A percentile compares a stretch with the other conserved stretches of the same genome.
phyloP scores from a whole-genome alignment of 2,329 filamentous ascomycete species.

The Botrytis cinerea region DNA sequence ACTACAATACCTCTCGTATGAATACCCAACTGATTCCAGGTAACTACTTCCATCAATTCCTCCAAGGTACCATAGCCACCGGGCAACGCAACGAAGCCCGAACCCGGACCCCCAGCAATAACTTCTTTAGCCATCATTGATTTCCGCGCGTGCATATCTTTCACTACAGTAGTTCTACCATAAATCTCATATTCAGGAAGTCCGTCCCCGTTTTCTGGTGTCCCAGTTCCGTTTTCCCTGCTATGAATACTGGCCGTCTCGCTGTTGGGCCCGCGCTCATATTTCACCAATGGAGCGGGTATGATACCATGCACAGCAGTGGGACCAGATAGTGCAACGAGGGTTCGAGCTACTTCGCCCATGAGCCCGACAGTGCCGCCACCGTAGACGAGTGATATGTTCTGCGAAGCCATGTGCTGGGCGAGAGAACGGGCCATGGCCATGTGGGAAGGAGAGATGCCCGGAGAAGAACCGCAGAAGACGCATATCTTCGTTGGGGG shows the following conservation, averaged over 20 bases:
- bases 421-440: constrained; percentile 70
- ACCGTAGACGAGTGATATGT: constrained; percentile 87
- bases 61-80: constrained; percentile 96
- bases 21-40: constrained; percentile 97
- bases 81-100: constrained; percentile 83
- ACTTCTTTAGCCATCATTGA: constrained; percentile 90
- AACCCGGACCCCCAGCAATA: constrained; percentile 75
- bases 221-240: constrained; percentile 31
- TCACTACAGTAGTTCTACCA: constrained; percentile 83
- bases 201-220: constrained; percentile 39
- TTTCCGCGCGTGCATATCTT: constrained; percentile 96
- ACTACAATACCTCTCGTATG: constrained; percentile 78
- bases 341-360: constrained; percentile 86
- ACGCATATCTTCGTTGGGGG: constrained; percentile 27
- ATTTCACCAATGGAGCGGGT: constrained; percentile 77
- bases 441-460: constrained; percentile 72
- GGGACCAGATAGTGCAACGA: constrained; percentile 81
- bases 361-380: constrained; percentile 94
- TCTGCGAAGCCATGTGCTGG: constrained; percentile 69
- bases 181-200: constrained; percentile 56
- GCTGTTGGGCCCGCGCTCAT: constrained; percentile 67
- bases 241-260: constrained; percentile 43
- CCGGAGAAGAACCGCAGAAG: constrained; percentile 84
- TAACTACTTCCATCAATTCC: constrained; percentile 87
- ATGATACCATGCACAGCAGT: constrained; percentile 90